These are phyloP conservation scores for Alternaria arbusti DNA, from an alignment of 2,329 filamentous ascomycete genomes.

Conservation along the genomic window DNA sequence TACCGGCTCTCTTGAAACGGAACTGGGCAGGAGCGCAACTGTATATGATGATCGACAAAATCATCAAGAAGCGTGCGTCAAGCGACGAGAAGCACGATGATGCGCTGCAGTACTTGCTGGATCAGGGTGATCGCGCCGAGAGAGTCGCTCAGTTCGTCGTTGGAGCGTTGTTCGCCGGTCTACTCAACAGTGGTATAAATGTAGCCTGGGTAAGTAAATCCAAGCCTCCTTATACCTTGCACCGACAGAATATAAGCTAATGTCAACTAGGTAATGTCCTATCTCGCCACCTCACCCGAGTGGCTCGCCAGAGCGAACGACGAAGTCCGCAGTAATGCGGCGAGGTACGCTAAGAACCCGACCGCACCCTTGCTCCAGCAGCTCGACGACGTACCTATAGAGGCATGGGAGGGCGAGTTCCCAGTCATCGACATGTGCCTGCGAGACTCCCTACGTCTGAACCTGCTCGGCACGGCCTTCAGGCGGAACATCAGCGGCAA, in stretches of 20 bases:
- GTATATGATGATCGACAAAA: slow-evolving; percentile 57
- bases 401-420: slow-evolving; percentile 64
- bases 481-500: slow-evolving; percentile 59
- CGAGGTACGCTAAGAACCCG: slow-evolving; percentile 51
- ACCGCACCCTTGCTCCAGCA: slow-evolving; percentile 45
- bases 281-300: slow-evolving; percentile 43
- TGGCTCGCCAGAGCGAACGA: slow-evolving; percentile 55
- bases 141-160: slow-evolving; percentile 59
- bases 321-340: slow-evolving; percentile 57
- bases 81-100: slow-evolving; percentile 56
- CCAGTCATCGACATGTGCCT: slow-evolving; percentile 60
- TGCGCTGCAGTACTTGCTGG: slow-evolving; percentile 61
- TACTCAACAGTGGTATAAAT: slow-evolving; percentile 64
- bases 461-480: slow-evolving; percentile 57
- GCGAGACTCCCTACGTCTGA: slow-evolving; percentile 61
- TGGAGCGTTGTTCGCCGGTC: slow-evolving; percentile 62
- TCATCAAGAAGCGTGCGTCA: slow-evolving; percentile 56
- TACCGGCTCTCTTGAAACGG: slow-evolving; percentile 52
- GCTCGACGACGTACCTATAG: slow-evolving; percentile 55
- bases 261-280: slow-evolving; percentile 23
- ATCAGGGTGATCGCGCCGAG: slow-evolving; percentile 55
- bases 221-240: neutral
- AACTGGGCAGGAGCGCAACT: slow-evolving; percentile 56
- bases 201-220: slow-evolving; percentile 55
- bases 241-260: neutral